Evolutionary conservation across 2,329 filamentous ascomycete genomes (phyloP).

Genomic region (Clonostachys sp.): DNA sequence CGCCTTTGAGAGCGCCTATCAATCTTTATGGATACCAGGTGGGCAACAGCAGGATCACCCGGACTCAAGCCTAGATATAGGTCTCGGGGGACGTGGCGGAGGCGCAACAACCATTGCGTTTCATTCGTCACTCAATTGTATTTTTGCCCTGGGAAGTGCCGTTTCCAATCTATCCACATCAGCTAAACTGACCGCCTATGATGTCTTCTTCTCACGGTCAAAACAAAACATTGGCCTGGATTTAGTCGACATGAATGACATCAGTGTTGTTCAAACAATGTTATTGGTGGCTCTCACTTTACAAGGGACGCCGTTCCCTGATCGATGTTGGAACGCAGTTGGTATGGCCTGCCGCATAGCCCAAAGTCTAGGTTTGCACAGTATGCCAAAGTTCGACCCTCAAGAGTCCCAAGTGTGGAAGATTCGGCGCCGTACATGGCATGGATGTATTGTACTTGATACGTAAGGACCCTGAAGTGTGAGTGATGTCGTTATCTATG

Average conservation of each 20-base stretch:
- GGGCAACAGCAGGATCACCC: background rate
- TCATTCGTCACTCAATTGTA: conserved; percentile 26
- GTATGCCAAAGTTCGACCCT: conserved; percentile 9
- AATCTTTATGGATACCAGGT: conserved; percentile 25
- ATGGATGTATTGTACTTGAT: conserved; percentile 30
- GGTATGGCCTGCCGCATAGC: conserved; percentile 34
- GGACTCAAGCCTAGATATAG: background rate
- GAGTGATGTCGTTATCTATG: background rate
- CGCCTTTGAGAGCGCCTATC: conserved; percentile 31
- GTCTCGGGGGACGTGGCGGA: background rate
- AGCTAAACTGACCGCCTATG: conserved; percentile 10
- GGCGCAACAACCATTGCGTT: background rate
- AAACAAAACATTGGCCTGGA: conserved; percentile 20
- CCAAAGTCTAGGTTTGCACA: conserved; percentile 32
- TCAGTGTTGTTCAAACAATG: conserved; percentile 32
- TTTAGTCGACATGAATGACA: conserved; percentile 24
- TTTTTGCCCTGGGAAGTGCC: conserved; percentile 34
- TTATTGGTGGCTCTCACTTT: conserved; percentile 29
- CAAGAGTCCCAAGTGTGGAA: conserved; percentile 23
- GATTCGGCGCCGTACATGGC: conserved; percentile 27
- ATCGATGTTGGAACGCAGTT: conserved; percentile 34
- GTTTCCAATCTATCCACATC: conserved; percentile 23
- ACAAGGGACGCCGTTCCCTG: conserved; percentile 32
- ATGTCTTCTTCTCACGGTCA: conserved; percentile 23
- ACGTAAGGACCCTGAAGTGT: conserved; percentile 14